These are phyloP conservation scores for Ocimum tenuiflorum DNA, from an alignment of 257 asterid genomes.

Conservation along the genomic window DNA sequence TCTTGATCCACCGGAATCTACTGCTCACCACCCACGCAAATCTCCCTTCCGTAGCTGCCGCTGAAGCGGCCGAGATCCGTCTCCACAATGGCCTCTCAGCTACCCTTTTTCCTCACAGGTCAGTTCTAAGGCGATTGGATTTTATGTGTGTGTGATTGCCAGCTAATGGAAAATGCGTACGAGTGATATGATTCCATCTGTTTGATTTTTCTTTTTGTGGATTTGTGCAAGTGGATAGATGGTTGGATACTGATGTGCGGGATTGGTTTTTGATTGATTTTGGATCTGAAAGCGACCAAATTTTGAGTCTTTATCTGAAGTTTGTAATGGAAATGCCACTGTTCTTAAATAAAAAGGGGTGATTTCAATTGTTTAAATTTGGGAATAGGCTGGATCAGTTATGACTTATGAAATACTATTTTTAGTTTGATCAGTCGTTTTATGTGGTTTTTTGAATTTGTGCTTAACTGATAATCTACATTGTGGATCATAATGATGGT, in stretches of 20 bases:
- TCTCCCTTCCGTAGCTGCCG: constrained; percentile 74
- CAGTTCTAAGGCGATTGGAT: neutral
- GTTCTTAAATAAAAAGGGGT: no score
- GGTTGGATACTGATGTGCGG: neutral
- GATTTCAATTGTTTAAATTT: no score
- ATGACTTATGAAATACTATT: no score
- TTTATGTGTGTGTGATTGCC: neutral
- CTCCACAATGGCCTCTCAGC: constrained; percentile 68
- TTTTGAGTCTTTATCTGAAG: neutral
- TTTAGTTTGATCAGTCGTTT: neutral
- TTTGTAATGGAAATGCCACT: neutral
- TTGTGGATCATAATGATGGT: constrained; percentile 8
- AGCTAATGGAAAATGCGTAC: neutral
- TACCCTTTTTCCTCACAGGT: constrained; percentile 88
- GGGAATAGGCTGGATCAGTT: no score
- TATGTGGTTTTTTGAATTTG: neutral
- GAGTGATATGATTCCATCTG: neutral
- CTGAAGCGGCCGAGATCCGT: constrained; percentile 92
- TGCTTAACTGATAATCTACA: neutral
- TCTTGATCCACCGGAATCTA: constrained; percentile 88
- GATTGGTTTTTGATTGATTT: neutral
- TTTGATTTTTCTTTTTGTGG: neutral
- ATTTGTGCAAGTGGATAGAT: neutral
- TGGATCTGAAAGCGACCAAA: constrained; percentile 16
- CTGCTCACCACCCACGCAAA: constrained; percentile 81